Conservation (phyloP, 2,329 filamentous ascomycete genomes). For the Monilinia fructicola region DNA sequence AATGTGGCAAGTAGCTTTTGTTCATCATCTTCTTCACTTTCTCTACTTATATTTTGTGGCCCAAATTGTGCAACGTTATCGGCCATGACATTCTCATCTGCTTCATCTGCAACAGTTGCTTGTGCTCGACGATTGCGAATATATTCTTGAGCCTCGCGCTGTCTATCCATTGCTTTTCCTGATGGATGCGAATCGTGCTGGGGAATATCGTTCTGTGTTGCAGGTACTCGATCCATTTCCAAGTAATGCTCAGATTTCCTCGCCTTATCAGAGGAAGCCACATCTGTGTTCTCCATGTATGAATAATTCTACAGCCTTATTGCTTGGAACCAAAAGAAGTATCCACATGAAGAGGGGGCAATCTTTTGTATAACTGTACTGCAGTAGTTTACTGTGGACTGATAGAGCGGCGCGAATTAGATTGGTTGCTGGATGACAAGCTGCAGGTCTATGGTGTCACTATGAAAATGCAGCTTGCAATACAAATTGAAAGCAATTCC, state of each 20-base stretch:
- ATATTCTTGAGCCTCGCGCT: conserved; percentile 23
- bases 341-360: conserved; percentile 11
- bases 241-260: conserved; percentile 15
- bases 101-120: conserved; percentile 17
- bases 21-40: conserved; percentile 23
- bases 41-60: conserved; percentile 20
- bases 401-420: not conserved
- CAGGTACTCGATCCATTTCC: conserved; percentile 18
- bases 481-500: conserved; percentile 12
- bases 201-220: conserved; percentile 16
- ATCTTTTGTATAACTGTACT: conserved; percentile 16
- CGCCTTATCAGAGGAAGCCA: conserved; percentile 23
- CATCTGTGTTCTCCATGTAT: conserved; percentile 24
- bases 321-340: conserved; percentile 1
- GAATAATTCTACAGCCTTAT: conserved; percentile 20
- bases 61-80: conserved; percentile 20
- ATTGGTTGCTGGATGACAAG: conserved; percentile 3
- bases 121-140: conserved; percentile 24
- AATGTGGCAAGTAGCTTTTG: conserved; percentile 21
- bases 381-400: conserved; percentile 21
- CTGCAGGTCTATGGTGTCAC: conserved; percentile 22
- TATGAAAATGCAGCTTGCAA: conserved; percentile 17
- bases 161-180: conserved; percentile 23
- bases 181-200: conserved; percentile 16
- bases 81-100: conserved; percentile 19